Evolutionary conservation across 768 basidiomycete species (phyloP), one percentile per base, ranked within the genome.

Genomic region (Heimioporus sp.): DNA sequence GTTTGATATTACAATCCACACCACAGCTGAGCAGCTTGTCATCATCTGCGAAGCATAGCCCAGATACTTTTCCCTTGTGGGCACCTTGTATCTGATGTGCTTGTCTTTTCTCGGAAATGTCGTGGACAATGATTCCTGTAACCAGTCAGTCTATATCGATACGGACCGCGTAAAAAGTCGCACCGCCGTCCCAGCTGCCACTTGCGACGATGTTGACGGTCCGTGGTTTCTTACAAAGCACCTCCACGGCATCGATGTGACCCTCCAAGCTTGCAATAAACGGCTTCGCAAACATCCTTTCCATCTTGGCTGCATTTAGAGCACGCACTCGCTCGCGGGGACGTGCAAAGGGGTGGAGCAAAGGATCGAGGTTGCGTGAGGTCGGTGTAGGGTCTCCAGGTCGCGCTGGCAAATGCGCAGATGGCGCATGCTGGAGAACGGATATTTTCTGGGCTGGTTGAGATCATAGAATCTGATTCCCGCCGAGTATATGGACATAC

Each of bases 211-310:
- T 78, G 16, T 83, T 84, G 20, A 97, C 73, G 1, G 87, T 82
- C 16, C 84, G 82, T 17, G 85, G 83, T 55, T 83, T 86, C 59
- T 81, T 85, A 15, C 80, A 80, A 52, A 98, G 72, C 17, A 85
- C 82, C 71, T 97, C 95, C n/a, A 98, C 86, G 16, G 93, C 92
- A 66, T 98, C 95, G 36, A 89, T 77, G 68, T 98, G 97, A 2
- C 97, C 97, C 54, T 97, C 95, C 44, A 99, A 67, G 47, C 83
- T 80, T 35, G 82, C 91, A 15, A 99, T 77, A 62, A 98, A 98
- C 0, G 97, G 97, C 62, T 97, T 98, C n/a, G 97, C 86, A 65
- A 98, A 98, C 73, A 99, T 92, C 52, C 91, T 78, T 46, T 98
- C 96, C 80, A 99, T 90, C 74, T 99, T 99, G 13, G 88, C 89